Percentiles rank a stretch among this genome's conserved stretches.
Evolutionary conservation across 2,329 filamentous ascomycete species (phyloP).

Genomic region (Biscogniauxia sp.): DNA sequence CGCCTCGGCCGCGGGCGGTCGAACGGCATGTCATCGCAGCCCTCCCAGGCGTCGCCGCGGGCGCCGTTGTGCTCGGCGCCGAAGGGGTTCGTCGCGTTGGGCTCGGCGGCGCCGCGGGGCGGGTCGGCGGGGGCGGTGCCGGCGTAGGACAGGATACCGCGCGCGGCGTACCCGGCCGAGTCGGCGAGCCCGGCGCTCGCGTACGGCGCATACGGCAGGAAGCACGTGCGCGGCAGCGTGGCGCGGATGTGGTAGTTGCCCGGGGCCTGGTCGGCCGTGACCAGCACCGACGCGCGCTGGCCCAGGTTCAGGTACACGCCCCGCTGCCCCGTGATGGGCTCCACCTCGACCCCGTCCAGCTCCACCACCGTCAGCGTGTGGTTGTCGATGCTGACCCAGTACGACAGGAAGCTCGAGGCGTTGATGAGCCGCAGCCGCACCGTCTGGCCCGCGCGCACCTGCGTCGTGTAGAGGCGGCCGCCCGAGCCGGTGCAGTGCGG

Average conservation of each 20-base stretch:
- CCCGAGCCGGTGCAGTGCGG: slow-evolving; percentile 26
- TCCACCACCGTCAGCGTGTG: slow-evolving; percentile 39
- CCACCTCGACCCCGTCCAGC: slow-evolving; percentile 39
- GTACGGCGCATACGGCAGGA: slow-evolving; percentile 35
- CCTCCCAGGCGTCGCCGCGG: slow-evolving; percentile 32
- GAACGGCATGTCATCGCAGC: slow-evolving; percentile 37
- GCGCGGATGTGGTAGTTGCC: slow-evolving; percentile 39
- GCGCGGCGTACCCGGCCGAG: slow-evolving; percentile 26
- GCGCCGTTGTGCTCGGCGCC: slow-evolving; percentile 30
- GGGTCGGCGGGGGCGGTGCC: slow-evolving; percentile 9
- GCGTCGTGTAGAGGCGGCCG: slow-evolving; percentile 33
- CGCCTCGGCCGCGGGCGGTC: slow-evolving; percentile 33
- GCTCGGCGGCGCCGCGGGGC: slow-evolving; percentile 11
- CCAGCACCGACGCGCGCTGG: slow-evolving; percentile 38
- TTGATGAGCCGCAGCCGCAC: slow-evolving; percentile 40
- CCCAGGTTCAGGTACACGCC: slow-evolving; percentile 40
- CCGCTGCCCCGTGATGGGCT: slow-evolving; percentile 29
- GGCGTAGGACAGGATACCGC: slow-evolving; percentile 33
- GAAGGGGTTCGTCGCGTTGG: slow-evolving; percentile 31
- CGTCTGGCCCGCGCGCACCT: slow-evolving; percentile 26
- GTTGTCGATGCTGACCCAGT: slow-evolving; percentile 39
- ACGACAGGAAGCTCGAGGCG: slow-evolving; percentile 37
- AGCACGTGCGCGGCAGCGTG: slow-evolving; percentile 33
- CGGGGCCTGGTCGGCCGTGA: slow-evolving; percentile 31
- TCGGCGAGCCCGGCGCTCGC: slow-evolving; percentile 27